These are phyloP conservation scores for Coleophoma eucalyptorum DNA, from an alignment of 2,329 filamentous ascomycete species.

Conservation along the genomic window DNA sequence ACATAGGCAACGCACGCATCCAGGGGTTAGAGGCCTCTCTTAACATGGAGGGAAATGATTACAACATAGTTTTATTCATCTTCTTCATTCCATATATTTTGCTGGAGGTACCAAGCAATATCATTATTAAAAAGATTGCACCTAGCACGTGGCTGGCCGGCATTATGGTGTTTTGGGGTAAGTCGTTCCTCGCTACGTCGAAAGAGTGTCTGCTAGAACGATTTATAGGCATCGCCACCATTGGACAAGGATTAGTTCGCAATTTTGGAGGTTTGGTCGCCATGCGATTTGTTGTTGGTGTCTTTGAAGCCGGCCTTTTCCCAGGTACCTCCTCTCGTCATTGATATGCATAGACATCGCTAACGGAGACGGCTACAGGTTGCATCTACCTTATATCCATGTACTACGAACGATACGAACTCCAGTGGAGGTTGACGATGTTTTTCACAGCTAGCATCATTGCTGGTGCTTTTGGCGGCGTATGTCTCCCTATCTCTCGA, in stretches of 20 bases:
- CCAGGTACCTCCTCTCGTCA: neutral
- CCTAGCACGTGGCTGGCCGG: no score
- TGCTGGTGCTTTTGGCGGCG: neutral
- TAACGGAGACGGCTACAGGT: slow-evolving; percentile 7
- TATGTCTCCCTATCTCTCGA: neutral
- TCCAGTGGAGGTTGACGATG: neutral
- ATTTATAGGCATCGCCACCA: no score
- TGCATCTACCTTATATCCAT: neutral
- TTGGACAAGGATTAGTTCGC: neutral
- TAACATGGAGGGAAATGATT: neutral
- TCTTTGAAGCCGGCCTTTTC: neutral
- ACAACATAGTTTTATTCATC: neutral
- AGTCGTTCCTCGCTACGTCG: no score
- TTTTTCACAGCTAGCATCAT: neutral
- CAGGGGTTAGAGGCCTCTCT: neutral
- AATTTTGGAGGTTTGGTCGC: neutral
- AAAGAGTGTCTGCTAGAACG: no score
- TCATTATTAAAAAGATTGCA: neutral
- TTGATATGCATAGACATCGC: no score
- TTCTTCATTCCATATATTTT: neutral
- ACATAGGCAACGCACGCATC: neutral
- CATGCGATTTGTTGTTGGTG: neutral
- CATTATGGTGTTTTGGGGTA: no score
- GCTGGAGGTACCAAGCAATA: neutral
- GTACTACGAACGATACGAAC: neutral